A percentile compares a stretch with the other conserved stretches of the same genome.
Evolutionary conservation across 306 rosid genomes (phyloP).

Genomic region (Hylodesmum podocarpum): DNA sequence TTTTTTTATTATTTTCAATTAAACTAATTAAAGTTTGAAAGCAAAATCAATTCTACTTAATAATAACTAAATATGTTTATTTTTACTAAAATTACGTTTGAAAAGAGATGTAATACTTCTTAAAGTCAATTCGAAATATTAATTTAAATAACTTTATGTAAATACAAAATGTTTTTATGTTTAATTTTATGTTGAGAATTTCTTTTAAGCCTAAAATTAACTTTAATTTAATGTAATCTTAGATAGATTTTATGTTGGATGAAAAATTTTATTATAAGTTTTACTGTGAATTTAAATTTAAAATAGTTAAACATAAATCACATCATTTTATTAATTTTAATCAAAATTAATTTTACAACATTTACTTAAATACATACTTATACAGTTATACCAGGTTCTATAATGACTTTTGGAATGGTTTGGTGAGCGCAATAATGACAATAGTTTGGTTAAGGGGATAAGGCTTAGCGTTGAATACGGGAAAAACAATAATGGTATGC

Average conservation of each 20-base stretch:
- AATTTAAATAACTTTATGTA: no score
- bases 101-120: no score
- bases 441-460: conserved; percentile 22
- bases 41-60: not conserved
- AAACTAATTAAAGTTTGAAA: not conserved
- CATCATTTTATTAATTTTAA: not conserved
- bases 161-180: no score
- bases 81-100: not conserved
- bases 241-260: not conserved
- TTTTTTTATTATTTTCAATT: not conserved
- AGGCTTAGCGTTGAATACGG: conserved; percentile 27
- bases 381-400: not conserved
- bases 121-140: no score
- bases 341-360: not conserved
- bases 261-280: not conserved
- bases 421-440: conserved; percentile 14
- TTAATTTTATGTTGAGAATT: no score
- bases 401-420: not conserved
- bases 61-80: not conserved
- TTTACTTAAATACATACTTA: not conserved
- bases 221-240: not conserved
- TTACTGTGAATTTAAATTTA: not conserved
- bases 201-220: not conserved
- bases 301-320: not conserved
- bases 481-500: conserved; percentile 45